Evolutionary conservation across 768 basidiomycete species (phyloP).

Genomic region (Daedaleopsis nitida): DNA sequence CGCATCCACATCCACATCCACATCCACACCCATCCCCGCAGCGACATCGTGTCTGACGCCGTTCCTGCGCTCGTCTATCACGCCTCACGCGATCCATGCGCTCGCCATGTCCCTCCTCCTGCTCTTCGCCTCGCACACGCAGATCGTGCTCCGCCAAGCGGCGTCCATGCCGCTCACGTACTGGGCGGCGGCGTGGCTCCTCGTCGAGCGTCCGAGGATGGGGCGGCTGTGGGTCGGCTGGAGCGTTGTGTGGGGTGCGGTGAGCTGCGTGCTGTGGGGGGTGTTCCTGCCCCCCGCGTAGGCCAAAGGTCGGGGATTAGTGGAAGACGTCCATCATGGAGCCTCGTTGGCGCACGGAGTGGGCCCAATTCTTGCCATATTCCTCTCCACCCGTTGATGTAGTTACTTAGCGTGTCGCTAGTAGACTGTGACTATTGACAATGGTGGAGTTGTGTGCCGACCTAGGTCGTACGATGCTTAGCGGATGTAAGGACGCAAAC

Average conservation of each 20-base stretch:
- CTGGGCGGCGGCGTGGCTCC: conserved; percentile 81
- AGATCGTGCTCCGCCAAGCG: conserved; percentile 80
- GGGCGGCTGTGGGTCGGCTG: conserved; percentile 75
- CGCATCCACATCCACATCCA: background rate
- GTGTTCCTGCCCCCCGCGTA: conserved; percentile 91
- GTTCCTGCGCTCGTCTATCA: conserved; percentile 45
- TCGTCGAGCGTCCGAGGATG: conserved; percentile 48
- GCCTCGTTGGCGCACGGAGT: too few species aligned
- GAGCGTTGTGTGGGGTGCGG: conserved; percentile 74
- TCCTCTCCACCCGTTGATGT: too few species aligned
- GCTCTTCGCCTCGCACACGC: conserved; percentile 81
- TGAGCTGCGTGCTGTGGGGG: conserved; percentile 76
- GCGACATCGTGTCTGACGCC: conserved; percentile 17
- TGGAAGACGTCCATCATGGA: too few species aligned
- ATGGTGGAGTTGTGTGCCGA: too few species aligned
- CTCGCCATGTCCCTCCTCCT: conserved; percentile 61
- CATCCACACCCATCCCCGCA: background rate
- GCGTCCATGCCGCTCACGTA: conserved; percentile 78
- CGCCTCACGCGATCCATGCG: conserved; percentile 79
- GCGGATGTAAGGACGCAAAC: too few species aligned
- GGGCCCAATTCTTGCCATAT: too few species aligned
- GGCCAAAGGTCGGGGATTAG: background rate
- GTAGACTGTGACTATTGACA: too few species aligned
- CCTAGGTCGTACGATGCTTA: too few species aligned
- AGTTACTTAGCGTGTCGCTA: too few species aligned